Evolutionary conservation across 805 yeast species (phyloP), one percentile per base, ranked within the genome.

Genomic region (Kuraishia molischiana): DNA sequence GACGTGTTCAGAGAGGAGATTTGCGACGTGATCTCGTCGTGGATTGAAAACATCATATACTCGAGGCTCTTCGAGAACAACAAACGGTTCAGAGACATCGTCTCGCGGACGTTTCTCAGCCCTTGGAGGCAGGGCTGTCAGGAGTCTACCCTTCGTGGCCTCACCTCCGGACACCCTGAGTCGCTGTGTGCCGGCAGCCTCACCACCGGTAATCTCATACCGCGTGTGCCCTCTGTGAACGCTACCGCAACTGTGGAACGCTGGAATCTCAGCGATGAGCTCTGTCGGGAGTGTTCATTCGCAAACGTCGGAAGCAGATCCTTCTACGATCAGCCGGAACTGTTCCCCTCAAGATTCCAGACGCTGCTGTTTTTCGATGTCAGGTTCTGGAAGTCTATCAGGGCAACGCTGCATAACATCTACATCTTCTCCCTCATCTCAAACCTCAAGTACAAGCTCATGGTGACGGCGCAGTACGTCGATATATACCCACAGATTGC

Each of bases 1-100:
- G 95, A 85, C 50, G 61, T 73, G 5, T 80, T 84, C 51, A 63
- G 92, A 37, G 95, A 86, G 51, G 89, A 82, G 40, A 77, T 83
- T 84, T 78, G 82, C 46, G 78, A 73, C 31, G 86, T 79, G 43
- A 74, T 85, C 15, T 52, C 83, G 5, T 48, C 53, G n/a, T 82
- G 92, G 87, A 51, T 85, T 4, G 54, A 60, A 20, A 80, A 76
- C 29, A 54, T 86, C 20, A 62, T 80, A 0, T 67, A 66, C 34
- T 68, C 81, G 9, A 67, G 72, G 28, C 47, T 79, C 3, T 67
- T 68, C 41, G 73, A 72, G 8, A 69, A 70, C 36, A 69, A 72
- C 44, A 55, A 58, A 24, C 42, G 62, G 1, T 53, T 72, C 4
- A 66, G 79, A 35, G 69, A 74, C 35, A 48, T 69, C 0, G 59